Base-by-base conservation (phyloP, 2,329 filamentous ascomycete species). In the Tolypocladium paradoxum region DNA sequence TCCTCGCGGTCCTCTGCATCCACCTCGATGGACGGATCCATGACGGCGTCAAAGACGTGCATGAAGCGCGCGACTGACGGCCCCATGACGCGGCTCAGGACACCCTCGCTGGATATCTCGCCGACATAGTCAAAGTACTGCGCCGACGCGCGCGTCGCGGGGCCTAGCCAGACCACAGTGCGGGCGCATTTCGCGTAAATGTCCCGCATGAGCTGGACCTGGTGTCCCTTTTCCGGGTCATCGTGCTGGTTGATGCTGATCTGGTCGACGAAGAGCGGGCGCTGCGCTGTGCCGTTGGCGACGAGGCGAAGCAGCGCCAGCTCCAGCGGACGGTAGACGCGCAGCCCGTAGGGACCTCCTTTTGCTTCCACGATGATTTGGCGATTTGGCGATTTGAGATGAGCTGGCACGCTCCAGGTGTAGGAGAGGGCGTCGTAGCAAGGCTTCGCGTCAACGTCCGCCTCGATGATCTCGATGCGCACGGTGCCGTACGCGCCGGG, bases 341-440 rank as follows among this genome's bases (percentile, higher is more conserved):
- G 33, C 35, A 69, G 51, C 16, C 48, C 52, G 12, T 46, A 56
- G 9, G 53, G 34, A 3, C 49, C 56, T 14, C 51, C 37, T 3
- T 34, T 27, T 1, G 52, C 54, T 24, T 64, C 60, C n/a, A 69
- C 57, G 20, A 64, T 50, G 18, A 69, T 54, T n/a, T 51, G 53
- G 6, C 66, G 58, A 45, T 62, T 52, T 5, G 63, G 61, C 5
- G 29, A 31, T 1, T 31, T 36, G n/a, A 43, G 22, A 3, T 46
- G 14, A 0, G 47, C 34, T 2, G 59, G 55, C 6, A 54, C 55
- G n/a, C 56, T 59, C 66, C 65, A 69, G 4, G 56, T 56, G 40
- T 69, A 69, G 3, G 65, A 68, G 16, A 69, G 60, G 16, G 65
- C 60, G 37, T 67, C 62, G 45, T 65, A 68, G 6, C 49, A 22